Evolutionary conservation across 257 asterid genomes (phyloP), one percentile per base, ranked within the genome.

Genomic region (Paraleonurus japonicus): DNA sequence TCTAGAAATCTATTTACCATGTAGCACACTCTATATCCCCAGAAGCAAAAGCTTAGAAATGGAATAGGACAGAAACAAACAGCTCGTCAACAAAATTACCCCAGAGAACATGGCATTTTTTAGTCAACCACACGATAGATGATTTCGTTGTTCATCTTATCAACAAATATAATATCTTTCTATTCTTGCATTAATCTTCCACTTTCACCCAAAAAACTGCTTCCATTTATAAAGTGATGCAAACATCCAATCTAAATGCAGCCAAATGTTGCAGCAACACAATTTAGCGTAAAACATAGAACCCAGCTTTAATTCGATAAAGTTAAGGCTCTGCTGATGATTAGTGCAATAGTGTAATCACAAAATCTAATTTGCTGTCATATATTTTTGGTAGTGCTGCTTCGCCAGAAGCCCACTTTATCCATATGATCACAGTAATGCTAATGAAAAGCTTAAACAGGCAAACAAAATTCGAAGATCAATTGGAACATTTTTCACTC

Each of bases 1-100:
- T 54, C 69, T 54, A 65, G 16, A 55, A 54, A 16, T 45, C 53
- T 72, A 53, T 28, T 70, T 35, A 28, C 32, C 58, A 39, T 35
- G 13, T 57, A 32, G 55, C 74, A 33, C 27, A n/a, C 58, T 60
- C 53, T 26, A 15, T 28, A 16, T 61, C 37, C 45, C 45, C 67
- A 70, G 10, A 70, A 58, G 7, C 28, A 66, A 48, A 70, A 39
- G 20, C 19, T 10, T 26, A 11, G 3, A 11, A 39, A 55, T 4
- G n/a, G 66, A 41, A 69, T 55, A 54, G 30, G 28, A 43, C 1
- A 22, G 23, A 68, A 67, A 19, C 48, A 17, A 22, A 35, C 67
- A 53, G 24, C 37, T 53, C 54, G 12, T 45, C 33, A 64, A 17
- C 35, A 68, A 20, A 68, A 47, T 15, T 19, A 17, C 24, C 32